Base-by-base conservation (phyloP, 1,284 basidiomycete species). In the Trametes pubescens region DNA sequence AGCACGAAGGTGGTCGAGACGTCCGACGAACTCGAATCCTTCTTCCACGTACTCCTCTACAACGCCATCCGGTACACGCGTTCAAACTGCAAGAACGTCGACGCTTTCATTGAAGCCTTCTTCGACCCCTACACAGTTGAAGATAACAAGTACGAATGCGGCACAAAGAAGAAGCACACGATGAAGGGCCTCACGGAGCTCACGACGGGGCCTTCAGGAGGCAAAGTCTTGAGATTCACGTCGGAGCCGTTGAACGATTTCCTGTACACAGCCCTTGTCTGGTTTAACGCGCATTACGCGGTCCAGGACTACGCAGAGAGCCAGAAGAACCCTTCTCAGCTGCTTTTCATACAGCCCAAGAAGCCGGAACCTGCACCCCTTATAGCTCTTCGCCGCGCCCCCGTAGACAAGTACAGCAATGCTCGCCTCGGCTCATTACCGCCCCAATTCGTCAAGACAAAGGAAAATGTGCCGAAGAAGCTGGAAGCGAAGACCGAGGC, bases 1-100 rank as follows among this genome's bases (percentile, higher is more conserved):
- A 46, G 53, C 7, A 13, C 24, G 4, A 57, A 63, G 58, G 22
- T 46, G 14, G 26, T 62, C 52, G 14, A 21, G 6, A 53, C 62
- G 5, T 18, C 56, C 10, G 61, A 68, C 29, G 66, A 68, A 32
- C 40, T 68, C 26, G 66, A 67, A 14, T 62, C 63, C 4, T 62
- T 67, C 43, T 53, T 62, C 44, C 47, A 67, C 38, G 63, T 67
- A 26, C 29, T 52, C 38, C 37, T 68, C 16, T 65, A 68, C 52
- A 24, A 59, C 35, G 63, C 38, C 21, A 14, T 63, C 18, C 63
- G 66, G 2, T 65, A 65, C 21, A 24, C 63, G 26, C 43, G 22
- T 3, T 44, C 51, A 14, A 54, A 55, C 37, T 51, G 47, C 44
- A 21, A 13, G 22, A 26, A 59, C 10, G 46, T 57, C 22, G 52